Percentiles rank a stretch among this genome's conserved stretches.
These are phyloP conservation scores for Trichoderma sp. DNA, from an alignment of 2,329 filamentous ascomycete species.

Conservation along the genomic window DNA sequence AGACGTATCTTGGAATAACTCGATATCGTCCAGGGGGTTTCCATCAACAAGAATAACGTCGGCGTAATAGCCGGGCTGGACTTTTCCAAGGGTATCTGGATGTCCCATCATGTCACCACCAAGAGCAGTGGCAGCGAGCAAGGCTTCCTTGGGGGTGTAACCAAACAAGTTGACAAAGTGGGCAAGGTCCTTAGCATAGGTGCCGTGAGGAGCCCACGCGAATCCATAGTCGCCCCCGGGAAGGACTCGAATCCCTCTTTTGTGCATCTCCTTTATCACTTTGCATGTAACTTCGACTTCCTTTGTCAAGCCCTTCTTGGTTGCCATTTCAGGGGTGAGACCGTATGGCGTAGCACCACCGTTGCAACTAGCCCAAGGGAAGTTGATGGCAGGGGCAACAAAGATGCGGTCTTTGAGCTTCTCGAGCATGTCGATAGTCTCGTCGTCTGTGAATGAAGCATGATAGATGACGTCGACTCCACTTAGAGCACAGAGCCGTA, in stretches of 20 bases:
- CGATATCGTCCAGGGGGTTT: not conserved
- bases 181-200: conserved; percentile 1
- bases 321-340: not conserved
- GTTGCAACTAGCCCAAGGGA: not conserved
- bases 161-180: conserved; percentile 2
- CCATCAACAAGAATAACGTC: not conserved
- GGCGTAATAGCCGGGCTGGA: not conserved
- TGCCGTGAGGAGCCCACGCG: conserved; percentile 1
- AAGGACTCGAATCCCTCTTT: not conserved
- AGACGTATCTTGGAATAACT: not conserved
- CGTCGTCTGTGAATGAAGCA: not conserved
- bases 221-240: not conserved
- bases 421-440: not conserved
- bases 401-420: too few relatives aligned
- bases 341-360: not conserved
- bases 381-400: too few relatives aligned
- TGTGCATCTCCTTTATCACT: not conserved
- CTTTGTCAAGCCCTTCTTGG: not conserved
- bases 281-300: not conserved
- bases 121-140: not conserved
- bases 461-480: not conserved
- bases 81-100: not conserved
- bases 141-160: not conserved
- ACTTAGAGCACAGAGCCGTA: not conserved
- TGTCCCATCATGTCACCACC: not conserved